Conservation (phyloP, 2,329 filamentous ascomycete genomes). For the Penicillium sp. region DNA sequence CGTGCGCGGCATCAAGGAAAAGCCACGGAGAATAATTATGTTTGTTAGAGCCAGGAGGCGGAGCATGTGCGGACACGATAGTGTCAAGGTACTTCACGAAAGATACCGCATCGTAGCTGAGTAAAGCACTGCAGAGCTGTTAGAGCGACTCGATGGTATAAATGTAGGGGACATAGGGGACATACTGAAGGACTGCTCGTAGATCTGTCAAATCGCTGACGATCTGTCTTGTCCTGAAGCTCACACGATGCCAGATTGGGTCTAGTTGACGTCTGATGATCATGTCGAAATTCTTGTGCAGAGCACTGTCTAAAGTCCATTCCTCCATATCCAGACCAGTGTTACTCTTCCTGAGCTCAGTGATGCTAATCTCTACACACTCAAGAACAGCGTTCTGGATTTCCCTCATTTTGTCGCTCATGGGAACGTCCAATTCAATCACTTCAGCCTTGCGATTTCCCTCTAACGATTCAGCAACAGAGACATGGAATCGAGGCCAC, state of each 20-base stretch:
- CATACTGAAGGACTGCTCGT: conserved; percentile 73
- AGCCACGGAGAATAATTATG: conserved; percentile 94
- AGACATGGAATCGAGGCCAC: conserved; percentile 91
- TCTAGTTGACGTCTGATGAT: conserved; percentile 87
- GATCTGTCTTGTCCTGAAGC: conserved; percentile 92
- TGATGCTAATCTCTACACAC: conserved; percentile 91
- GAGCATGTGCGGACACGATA: conserved; percentile 85
- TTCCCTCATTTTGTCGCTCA: conserved; percentile 89
- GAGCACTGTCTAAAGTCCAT: conserved; percentile 90
- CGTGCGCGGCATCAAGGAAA: conserved; percentile 91
- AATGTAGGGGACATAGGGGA: not conserved
- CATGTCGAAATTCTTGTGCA: conserved; percentile 89
- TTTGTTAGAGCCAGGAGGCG: conserved; percentile 79
- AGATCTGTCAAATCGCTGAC: conserved; percentile 84
- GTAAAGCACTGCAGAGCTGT: conserved; percentile 53
- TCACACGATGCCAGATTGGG: conserved; percentile 95
- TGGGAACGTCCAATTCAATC: conserved; percentile 91
- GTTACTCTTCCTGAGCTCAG: conserved; percentile 89
- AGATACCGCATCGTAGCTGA: conserved; percentile 84
- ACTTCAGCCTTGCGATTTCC: conserved; percentile 92
- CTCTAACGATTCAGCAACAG: conserved; percentile 84
- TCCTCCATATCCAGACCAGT: conserved; percentile 90
- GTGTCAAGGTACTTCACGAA: conserved; percentile 94
- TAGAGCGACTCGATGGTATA: conserved; percentile 9
- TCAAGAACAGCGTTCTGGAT: conserved; percentile 95